phyloP scores from a whole-genome alignment of 1,284 basidiomycete species.

The Wallemia ichthyophaga region DNA sequence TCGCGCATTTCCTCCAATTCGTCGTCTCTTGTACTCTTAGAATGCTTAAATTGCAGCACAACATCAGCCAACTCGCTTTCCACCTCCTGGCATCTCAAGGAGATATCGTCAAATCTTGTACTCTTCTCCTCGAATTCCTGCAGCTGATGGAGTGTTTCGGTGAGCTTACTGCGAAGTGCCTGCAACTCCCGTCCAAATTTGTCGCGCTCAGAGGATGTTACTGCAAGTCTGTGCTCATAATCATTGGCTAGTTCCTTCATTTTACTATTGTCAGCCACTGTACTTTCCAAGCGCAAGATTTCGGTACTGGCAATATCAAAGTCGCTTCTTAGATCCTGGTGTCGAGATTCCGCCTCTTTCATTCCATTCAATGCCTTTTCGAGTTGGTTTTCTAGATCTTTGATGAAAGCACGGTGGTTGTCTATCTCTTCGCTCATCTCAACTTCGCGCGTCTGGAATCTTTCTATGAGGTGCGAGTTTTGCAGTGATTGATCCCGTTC shows the following conservation, averaged over 20 bases:
- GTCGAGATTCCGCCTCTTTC: conserved; percentile 45
- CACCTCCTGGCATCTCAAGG: not conserved
- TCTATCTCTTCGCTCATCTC: conserved; percentile 60
- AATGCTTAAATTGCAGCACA: not conserved
- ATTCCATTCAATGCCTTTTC: conserved; percentile 45
- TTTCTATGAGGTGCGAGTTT: conserved; percentile 55
- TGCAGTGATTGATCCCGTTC: conserved; percentile 53
- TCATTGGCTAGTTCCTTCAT: conserved; percentile 29
- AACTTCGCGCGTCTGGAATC: conserved; percentile 53
- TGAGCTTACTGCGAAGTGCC: too few species aligned
- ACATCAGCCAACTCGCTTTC: not conserved
- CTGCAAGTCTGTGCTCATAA: conserved; percentile 27
- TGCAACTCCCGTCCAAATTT: conserved; percentile 10
- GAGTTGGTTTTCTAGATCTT: conserved; percentile 54
- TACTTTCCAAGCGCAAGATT: conserved; percentile 41
- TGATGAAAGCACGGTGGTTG: conserved; percentile 51
- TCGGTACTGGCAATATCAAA: conserved; percentile 61
- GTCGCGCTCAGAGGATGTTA: conserved; percentile 22
- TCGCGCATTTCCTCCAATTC: conserved; percentile 1
- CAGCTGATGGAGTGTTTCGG: not conserved
- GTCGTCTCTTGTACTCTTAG: not conserved
- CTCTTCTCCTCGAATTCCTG: not conserved
- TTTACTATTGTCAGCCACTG: conserved; percentile 34
- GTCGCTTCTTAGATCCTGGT: conserved; percentile 32
- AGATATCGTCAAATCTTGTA: not conserved